Evolutionary conservation across 768 basidiomycete genomes (phyloP).

Genomic region (Tylopilus balloui): DNA sequence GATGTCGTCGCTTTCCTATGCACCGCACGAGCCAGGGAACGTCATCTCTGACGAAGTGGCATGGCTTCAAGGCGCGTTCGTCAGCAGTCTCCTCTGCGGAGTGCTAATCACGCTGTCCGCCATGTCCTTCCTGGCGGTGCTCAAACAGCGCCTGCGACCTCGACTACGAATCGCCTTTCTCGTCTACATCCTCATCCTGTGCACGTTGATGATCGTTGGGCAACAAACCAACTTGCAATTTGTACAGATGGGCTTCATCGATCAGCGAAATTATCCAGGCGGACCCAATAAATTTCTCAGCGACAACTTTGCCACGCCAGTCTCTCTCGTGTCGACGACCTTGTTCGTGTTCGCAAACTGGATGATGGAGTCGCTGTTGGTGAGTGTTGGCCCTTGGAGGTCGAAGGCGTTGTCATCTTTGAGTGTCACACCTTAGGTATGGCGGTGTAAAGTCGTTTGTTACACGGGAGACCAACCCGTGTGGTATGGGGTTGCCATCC

Average conservation of each 20-base stretch:
- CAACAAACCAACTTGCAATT: slow-evolving; percentile 11
- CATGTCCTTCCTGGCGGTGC: slow-evolving; percentile 18
- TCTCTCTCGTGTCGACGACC: slow-evolving; percentile 1
- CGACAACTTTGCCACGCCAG: neutral
- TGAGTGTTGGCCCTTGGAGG: slow-evolving; percentile 4
- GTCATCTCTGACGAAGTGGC: slow-evolving; percentile 6
- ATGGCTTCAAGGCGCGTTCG: slow-evolving; percentile 23
- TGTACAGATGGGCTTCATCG: slow-evolving; percentile 15
- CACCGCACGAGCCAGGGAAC: neutral
- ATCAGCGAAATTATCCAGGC: slow-evolving; percentile 10
- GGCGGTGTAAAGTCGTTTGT: slow-evolving; percentile 21
- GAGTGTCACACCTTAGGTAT: slow-evolving; percentile 17
- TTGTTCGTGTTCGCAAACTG: slow-evolving; percentile 19
- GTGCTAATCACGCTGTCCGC: slow-evolving; percentile 16
- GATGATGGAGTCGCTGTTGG: slow-evolving; percentile 22
- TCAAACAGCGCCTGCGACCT: slow-evolving; percentile 10
- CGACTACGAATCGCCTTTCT: slow-evolving; percentile 13
- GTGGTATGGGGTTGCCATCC: slow-evolving; percentile 10
- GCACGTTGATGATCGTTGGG: slow-evolving; percentile 14
- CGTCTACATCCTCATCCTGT: slow-evolving; percentile 13
- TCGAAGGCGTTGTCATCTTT: neutral
- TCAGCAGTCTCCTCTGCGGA: slow-evolving; percentile 19
- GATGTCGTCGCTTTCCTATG: slow-evolving; percentile 6
- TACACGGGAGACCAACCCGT: slow-evolving; percentile 3
- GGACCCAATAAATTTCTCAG: slow-evolving; percentile 13